Percentiles rank a stretch among this genome's conserved stretches.
phyloP scores from a whole-genome alignment of 2,329 filamentous ascomycete genomes.

The Epichloe aotearoae region DNA sequence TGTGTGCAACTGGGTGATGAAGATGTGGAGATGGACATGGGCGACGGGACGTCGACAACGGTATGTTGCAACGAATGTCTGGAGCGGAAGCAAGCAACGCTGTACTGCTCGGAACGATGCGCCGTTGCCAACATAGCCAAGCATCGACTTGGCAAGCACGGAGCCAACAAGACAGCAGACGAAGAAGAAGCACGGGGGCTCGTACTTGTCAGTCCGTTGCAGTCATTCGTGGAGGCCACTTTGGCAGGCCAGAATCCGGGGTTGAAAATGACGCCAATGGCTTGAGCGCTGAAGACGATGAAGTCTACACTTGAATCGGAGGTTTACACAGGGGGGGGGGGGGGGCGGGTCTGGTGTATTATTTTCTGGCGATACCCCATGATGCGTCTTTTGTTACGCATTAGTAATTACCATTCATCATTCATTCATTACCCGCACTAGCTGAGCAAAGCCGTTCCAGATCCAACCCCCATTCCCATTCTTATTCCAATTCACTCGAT shows the following conservation, averaged over 20 bases:
- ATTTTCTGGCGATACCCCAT: not conserved
- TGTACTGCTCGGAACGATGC: slow-evolving; percentile 31
- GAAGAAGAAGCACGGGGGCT: slow-evolving; percentile 11
- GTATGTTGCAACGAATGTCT: slow-evolving; percentile 31
- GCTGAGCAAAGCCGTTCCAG: not conserved
- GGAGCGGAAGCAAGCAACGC: slow-evolving; percentile 19
- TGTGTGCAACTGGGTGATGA: slow-evolving; percentile 28
- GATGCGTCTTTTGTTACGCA: not conserved
- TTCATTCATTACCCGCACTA: not conserved
- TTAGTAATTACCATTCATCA: not conserved
- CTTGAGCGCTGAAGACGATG: not conserved
- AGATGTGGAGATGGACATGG: slow-evolving; percentile 29
- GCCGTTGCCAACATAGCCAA: slow-evolving; percentile 26
- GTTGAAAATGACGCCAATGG: slow-evolving; percentile 15
- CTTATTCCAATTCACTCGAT: no score
- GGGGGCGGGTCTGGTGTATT: not conserved
- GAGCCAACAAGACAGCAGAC: slow-evolving; percentile 13
- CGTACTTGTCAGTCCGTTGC: slow-evolving; percentile 12
- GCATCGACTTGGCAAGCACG: slow-evolving; percentile 24
- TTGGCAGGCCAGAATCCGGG: slow-evolving; percentile 21
- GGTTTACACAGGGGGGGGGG: not conserved
- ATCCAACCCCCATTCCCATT: no score
- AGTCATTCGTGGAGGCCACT: slow-evolving; percentile 15
- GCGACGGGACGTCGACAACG: slow-evolving; percentile 13
- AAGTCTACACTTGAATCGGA: not conserved